Evolutionary conservation across 495 filamentous ascomycete species (phyloP).

Genomic region (Tuber aestivum): DNA sequence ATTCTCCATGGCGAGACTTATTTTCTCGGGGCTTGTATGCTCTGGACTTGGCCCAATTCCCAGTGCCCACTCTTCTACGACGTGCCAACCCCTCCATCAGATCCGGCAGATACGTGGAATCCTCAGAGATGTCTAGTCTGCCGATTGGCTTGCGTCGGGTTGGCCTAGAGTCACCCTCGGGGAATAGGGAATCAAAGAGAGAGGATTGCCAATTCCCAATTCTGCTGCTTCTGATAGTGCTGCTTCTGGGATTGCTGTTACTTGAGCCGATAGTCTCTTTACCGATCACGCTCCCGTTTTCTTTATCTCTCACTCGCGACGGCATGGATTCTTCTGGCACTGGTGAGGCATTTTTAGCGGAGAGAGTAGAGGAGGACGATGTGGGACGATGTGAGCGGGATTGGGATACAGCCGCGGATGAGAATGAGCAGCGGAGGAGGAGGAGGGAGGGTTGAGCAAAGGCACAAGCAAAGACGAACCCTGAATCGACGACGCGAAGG

Average conservation of each 20-base stretch:
- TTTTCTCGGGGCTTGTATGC: not conserved
- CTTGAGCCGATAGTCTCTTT: not conserved
- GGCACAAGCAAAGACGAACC: not conserved
- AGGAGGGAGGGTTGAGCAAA: constrained; percentile 6
- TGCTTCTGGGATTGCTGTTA: not conserved
- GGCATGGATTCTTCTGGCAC: not conserved
- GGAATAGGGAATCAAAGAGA: constrained; percentile 14
- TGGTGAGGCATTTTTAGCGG: constrained; percentile 22
- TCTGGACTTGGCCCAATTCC: not conserved
- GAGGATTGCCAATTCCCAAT: constrained; percentile 11
- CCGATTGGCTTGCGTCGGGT: constrained; percentile 13
- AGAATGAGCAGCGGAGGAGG: constrained; percentile 13
- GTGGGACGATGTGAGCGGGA: constrained; percentile 16
- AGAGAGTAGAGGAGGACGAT: constrained; percentile 14
- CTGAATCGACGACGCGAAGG: constrained; percentile 5
- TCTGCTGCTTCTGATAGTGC: constrained; percentile 12
- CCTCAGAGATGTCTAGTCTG: constrained; percentile 34
- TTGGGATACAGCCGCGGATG: constrained; percentile 7
- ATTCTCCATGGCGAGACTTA: not conserved
- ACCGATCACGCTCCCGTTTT: constrained; percentile 2
- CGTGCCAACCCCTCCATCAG: not conserved
- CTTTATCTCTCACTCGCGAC: constrained; percentile 7
- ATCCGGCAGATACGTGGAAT: constrained; percentile 30
- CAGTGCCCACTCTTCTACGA: not conserved
- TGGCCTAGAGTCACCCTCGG: constrained; percentile 7